Percentiles rank a stretch among this genome's conserved stretches.
These are phyloP conservation scores for Cytospora mali DNA, from an alignment of 2,329 filamentous ascomycete species.

Conservation along the genomic window DNA sequence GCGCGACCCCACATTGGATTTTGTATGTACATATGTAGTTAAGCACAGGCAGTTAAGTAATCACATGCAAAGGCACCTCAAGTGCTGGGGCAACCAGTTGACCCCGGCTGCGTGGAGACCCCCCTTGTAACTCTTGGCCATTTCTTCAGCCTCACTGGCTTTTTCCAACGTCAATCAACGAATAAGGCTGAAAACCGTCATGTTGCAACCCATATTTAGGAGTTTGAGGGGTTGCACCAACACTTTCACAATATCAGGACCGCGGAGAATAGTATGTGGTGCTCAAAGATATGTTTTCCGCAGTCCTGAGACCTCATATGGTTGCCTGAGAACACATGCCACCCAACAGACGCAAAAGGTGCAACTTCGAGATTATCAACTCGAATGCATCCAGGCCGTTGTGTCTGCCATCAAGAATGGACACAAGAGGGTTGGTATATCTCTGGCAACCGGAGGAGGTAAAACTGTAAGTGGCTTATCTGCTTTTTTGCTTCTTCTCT, in stretches of 20 bases:
- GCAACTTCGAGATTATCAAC: constrained; percentile 77
- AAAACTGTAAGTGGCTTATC: constrained; percentile 68
- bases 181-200: constrained; percentile 25
- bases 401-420: constrained; percentile 69
- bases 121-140: neutral
- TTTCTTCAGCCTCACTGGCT: constrained; percentile 17
- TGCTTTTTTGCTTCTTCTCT: constrained; percentile 17
- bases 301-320: neutral
- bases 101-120: neutral
- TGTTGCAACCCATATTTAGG: constrained; percentile 21
- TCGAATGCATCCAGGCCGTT: constrained; percentile 87
- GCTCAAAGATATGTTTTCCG: neutral
- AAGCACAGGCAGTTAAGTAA: too few species aligned
- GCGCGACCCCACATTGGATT: neutral
- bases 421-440: constrained; percentile 79
- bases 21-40: too few species aligned
- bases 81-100: neutral
- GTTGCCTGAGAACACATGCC: constrained; percentile 15
- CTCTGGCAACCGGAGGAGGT: constrained; percentile 83
- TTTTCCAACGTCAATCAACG: constrained; percentile 15
- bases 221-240: constrained; percentile 7
- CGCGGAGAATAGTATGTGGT: neutral
- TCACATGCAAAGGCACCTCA: too few species aligned
- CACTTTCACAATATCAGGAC: neutral
- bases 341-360: constrained; percentile 23